A percentile compares a stretch with the other conserved stretches of the same genome.
These are phyloP conservation scores for Glycyrrhiza uralensis DNA, from an alignment of 306 rosid species.

Conservation along the genomic window DNA sequence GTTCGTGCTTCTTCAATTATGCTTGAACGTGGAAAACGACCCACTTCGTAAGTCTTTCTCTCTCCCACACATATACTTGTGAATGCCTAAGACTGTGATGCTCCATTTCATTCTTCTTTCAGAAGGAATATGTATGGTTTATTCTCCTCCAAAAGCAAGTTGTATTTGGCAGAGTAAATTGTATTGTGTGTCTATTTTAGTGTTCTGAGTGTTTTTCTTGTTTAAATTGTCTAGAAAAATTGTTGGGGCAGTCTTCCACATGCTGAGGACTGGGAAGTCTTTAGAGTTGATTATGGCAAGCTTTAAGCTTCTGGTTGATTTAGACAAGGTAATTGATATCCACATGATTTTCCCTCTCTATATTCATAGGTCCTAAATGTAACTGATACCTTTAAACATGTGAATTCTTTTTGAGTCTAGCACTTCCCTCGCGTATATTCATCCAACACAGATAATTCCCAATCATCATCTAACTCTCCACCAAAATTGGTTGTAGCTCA, in stretches of 20 bases:
- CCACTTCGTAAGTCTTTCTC: conserved; percentile 43
- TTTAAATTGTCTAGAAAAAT: conserved; percentile 30
- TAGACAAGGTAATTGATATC: conserved; percentile 51
- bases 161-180: not conserved
- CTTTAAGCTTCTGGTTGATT: conserved; percentile 56
- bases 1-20: conserved; percentile 69
- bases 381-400: not conserved
- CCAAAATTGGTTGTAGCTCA: conserved; percentile 48
- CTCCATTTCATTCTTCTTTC: not conserved
- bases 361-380: conserved; percentile 4
- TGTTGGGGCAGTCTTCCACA: conserved; percentile 30
- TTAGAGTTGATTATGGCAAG: conserved; percentile 39
- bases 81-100: not conserved
- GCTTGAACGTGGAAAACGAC: conserved; percentile 46
- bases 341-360: not conserved
- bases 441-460: conserved; percentile 26
- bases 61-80: not conserved
- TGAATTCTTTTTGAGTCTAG: conserved; percentile 30
- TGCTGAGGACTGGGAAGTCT: conserved; percentile 39
- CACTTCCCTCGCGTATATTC: conserved; percentile 60
- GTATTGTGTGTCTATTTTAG: conserved; percentile 7
- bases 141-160: not conserved
- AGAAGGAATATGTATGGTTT: not conserved
- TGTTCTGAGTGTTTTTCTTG: not conserved
- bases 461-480: conserved; percentile 18